Conservation (phyloP, 768 basidiomycete genomes). For the Zangia roseola region DNA sequence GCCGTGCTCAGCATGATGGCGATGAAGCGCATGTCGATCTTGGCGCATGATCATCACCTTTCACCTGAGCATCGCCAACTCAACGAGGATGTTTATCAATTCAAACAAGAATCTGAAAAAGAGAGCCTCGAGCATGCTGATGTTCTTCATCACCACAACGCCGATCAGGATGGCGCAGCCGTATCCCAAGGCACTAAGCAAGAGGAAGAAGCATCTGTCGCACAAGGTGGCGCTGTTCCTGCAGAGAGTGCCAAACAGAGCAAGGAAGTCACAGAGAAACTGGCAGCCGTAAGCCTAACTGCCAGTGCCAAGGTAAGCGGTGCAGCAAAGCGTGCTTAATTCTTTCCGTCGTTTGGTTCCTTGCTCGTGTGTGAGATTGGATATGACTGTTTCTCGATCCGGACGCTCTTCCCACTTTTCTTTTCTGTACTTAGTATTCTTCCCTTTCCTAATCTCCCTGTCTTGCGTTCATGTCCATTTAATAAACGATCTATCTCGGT, state of each 20-base stretch:
- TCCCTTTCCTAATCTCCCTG: neutral
- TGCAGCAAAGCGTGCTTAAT: conserved; percentile 15
- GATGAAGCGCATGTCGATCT: conserved; percentile 71
- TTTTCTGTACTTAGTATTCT: conserved; percentile 1
- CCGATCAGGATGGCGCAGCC: conserved; percentile 2
- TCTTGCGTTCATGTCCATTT: conserved; percentile 12
- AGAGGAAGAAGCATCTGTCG: neutral
- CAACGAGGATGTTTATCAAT: conserved; percentile 57
- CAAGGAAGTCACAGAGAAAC: conserved; percentile 28
- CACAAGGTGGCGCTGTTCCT: conserved; percentile 1
- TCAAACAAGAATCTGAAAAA: conserved; percentile 82
- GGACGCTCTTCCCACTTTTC: conserved; percentile 1
- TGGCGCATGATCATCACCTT: conserved; percentile 36
- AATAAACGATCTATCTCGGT: conserved; percentile 18
- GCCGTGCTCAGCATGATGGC: conserved; percentile 87
- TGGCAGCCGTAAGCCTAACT: conserved; percentile 25
- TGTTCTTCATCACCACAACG: conserved; percentile 51
- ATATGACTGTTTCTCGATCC: neutral
- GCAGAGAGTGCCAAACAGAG: conserved; percentile 16
- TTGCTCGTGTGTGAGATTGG: neutral
- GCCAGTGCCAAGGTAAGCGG: conserved; percentile 33
- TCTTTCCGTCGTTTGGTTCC: neutral
- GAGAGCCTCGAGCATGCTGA: conserved; percentile 37
- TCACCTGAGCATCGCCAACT: conserved; percentile 48
- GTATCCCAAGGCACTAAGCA: neutral